A percentile compares a stretch with the other conserved stretches of the same genome.
Conservation (phyloP, 805 yeast genomes). For the Wickerhamiella parazyma region DNA sequence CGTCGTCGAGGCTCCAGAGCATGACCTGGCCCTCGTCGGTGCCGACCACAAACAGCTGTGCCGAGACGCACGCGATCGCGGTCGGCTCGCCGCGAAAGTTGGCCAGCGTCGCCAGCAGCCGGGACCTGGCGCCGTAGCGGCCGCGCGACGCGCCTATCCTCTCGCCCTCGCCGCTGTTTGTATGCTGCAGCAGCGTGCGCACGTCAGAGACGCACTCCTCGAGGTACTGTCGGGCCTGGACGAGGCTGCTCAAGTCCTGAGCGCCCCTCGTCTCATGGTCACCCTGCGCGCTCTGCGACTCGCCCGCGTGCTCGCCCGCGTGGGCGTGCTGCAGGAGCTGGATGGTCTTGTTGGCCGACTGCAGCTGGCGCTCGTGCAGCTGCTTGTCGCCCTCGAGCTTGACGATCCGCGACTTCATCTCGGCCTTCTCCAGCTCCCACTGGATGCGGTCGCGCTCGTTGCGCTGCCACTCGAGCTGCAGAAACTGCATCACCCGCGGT, state of each 20-base stretch:
- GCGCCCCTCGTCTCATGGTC: neutral
- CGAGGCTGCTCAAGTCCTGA: slow-evolving; percentile 1
- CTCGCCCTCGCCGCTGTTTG: slow-evolving; percentile 6
- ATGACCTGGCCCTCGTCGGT: slow-evolving; percentile 16
- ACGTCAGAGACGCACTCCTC: slow-evolving; percentile 28
- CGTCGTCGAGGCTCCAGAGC: slow-evolving; percentile 11
- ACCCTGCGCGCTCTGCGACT: too few species aligned
- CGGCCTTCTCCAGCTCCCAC: slow-evolving; percentile 49
- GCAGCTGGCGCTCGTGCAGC: slow-evolving; percentile 23
- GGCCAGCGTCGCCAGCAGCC: slow-evolving; percentile 14
- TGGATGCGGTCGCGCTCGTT: slow-evolving; percentile 46
- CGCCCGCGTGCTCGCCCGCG: too few species aligned
- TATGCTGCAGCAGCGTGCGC: slow-evolving; percentile 20
- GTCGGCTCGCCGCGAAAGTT: slow-evolving; percentile 15
- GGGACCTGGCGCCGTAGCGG: slow-evolving; percentile 4
- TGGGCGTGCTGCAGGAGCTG: slow-evolving; percentile 13
- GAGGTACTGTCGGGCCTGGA: slow-evolving; percentile 17
- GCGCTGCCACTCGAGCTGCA: slow-evolving; percentile 49
- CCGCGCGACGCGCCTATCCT: neutral
- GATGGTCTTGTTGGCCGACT: slow-evolving; percentile 20
- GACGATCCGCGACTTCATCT: slow-evolving; percentile 40
- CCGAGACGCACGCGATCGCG: slow-evolving; percentile 8
- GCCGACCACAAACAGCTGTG: slow-evolving; percentile 13
- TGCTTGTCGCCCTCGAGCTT: slow-evolving; percentile 41
- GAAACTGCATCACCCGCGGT: slow-evolving; percentile 47